Evolutionary conservation across 2,329 filamentous ascomycete species (phyloP), one percentile per base, ranked within the genome.

Genomic region (Xylariaceae sp.): DNA sequence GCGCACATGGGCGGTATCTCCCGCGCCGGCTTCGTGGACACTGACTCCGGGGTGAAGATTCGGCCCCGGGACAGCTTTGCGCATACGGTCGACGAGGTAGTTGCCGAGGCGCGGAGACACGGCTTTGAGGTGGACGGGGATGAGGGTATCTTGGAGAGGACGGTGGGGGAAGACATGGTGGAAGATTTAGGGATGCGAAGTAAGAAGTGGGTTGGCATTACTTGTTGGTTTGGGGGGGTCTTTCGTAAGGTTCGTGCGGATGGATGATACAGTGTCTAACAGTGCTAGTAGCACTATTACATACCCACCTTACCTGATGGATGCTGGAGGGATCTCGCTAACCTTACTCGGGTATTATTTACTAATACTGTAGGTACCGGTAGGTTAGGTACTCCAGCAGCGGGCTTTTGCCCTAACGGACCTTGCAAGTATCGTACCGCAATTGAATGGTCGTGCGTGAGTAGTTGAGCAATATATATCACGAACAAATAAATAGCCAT

Each of bases 1-100:
- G 68, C 75, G 1, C 79, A 85, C 2, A 86, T 87, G 83, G 83
- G 82, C 1, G 58, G 59, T 11, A 72, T 76, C 12, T 79, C 77
- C 30, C 81, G 84, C 63, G 84, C 84, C 0, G 84, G 84, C 0
- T 87, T 87, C 62, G 72, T 81, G 9, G 80, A 83, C 64, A 67
- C 67, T 5, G 69, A 67, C 19, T 75, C 76, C 1, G 77, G 76
- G 3, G 71, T 74, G 47, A 86, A 87, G 71, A 75, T 87, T 12
- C 71, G 80, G 46, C 81, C 81, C 19, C 19, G 19, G 1, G 73
- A 69, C 31, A 86, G 83, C 64, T 86, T 77, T 67, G 75, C 76
- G 41, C 76, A 87, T 70, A 74, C 71, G 9, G 65, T 81, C 26
- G 59, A 68, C 3, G 78, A 85, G 56, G 75, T 80, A 29, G 59